Evolutionary conservation across 2,329 filamentous ascomycete genomes (phyloP), one percentile per base, ranked within the genome.

Genomic region (Cephalotrichum gorgonifer): DNA sequence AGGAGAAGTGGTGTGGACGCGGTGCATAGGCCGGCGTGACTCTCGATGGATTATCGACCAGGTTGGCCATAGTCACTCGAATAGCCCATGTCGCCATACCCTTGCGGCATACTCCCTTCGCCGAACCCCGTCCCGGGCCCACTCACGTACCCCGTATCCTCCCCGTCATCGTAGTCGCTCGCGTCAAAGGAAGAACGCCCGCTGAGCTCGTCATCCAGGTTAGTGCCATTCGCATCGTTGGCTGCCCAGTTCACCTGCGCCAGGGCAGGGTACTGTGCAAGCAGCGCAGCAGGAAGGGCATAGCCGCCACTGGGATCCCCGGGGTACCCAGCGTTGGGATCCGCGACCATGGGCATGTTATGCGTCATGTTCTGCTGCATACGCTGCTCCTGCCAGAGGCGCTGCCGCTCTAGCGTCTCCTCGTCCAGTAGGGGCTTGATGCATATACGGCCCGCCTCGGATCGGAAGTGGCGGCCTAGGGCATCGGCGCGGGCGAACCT

Each of bases 361-460:
- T 83, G 78, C 31, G 76, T 74, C 67, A 80, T 78, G 49, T 77
- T 79, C 55, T 83, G 80, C 45, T 75, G 70, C 68, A 85, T 78
- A 50, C 80, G 78, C 59, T 88, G 82, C 62, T 88, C 85, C 63
- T 83, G 77, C 74, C 83, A 85, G 26, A 76, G 71, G 43, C 85
- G 81, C 59, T 94, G 86, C 30, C 88, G 76, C 59, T 94, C 89
- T 31, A 83, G 70, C 49, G 89, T 85, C 70, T 98, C 93, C 67
- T 98, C 93, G 55, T 98, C 93, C 1, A 98, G 76, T 12, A 98
- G 71, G n/a, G 93, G 90, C 58, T 95, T 95, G 67, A 98, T 98
- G 62, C 93, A 98, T 48, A 96, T 87, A 28, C 93, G 81, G 6
- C 93, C 93, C 3, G 93, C 93, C 69, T 98, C 93, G 2, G 88